Conservation (phyloP, 2,329 filamentous ascomycete species). For the Lomentospora prolificans region DNA sequence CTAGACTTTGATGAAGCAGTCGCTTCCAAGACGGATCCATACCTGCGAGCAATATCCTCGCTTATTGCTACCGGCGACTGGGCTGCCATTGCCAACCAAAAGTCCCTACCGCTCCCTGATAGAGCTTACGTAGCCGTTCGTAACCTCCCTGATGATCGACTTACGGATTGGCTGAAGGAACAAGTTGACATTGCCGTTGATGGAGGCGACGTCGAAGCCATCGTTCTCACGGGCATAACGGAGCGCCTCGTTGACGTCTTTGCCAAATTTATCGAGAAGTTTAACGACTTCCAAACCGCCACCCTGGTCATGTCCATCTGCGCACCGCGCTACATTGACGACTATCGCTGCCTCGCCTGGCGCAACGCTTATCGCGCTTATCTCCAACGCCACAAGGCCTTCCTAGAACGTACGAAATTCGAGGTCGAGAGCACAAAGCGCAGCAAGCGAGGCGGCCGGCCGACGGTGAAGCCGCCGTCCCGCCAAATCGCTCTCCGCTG, state of each 20-base stretch:
- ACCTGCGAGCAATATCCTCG: slow-evolving; percentile 68
- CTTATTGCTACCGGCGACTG: slow-evolving; percentile 71
- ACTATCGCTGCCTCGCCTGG: slow-evolving; percentile 66
- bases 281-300: slow-evolving; percentile 69
- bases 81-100: slow-evolving; percentile 62
- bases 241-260: slow-evolving; percentile 65
- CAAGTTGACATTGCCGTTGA: slow-evolving; percentile 51
- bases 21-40: slow-evolving; percentile 61
- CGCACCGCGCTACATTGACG: slow-evolving; percentile 66
- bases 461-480: slow-evolving; percentile 54
- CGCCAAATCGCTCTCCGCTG: slow-evolving; percentile 67
- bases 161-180: slow-evolving; percentile 58
- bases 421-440: slow-evolving; percentile 66
- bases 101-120: slow-evolving; percentile 63
- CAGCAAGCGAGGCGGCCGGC: slow-evolving; percentile 52
- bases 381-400: slow-evolving; percentile 62
- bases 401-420: slow-evolving; percentile 67
- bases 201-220: slow-evolving; percentile 58
- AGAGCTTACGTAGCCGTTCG: slow-evolving; percentile 64
- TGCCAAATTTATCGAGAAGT: slow-evolving; percentile 65
- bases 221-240: slow-evolving; percentile 68
- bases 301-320: slow-evolving; percentile 66
- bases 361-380: slow-evolving; percentile 62
- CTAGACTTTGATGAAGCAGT: slow-evolving; percentile 50
- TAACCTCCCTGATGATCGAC: slow-evolving; percentile 51